Conservation (phyloP, 306 rosid genomes). For the Fragaria ananassa region DNA sequence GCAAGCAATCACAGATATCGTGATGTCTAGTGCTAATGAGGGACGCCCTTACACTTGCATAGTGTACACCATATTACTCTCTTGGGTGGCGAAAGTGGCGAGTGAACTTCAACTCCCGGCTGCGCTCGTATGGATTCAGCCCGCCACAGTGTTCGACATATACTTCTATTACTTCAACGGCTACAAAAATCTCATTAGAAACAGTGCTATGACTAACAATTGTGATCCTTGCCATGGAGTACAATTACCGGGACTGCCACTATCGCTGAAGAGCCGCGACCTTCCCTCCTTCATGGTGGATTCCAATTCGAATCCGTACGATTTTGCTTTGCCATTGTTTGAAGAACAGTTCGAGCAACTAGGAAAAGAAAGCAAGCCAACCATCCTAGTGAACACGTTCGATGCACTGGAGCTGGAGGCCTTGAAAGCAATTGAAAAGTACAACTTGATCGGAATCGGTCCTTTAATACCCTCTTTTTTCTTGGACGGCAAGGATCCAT, state of each 20-base stretch:
- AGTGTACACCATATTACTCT: constrained; percentile 23
- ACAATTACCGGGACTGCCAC: constrained; percentile 29
- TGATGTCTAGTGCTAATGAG: background rate
- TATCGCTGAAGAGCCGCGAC: constrained; percentile 16
- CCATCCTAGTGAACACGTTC: constrained; percentile 30
- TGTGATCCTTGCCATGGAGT: background rate
- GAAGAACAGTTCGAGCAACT: constrained; percentile 17
- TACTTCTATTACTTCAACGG: constrained; percentile 35
- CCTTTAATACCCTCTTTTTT: constrained; percentile 17
- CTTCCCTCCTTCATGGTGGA: constrained; percentile 33
- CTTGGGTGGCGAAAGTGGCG: constrained; percentile 35
- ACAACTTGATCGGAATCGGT: constrained; percentile 26
- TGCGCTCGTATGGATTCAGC: constrained; percentile 36
- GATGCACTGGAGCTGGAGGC: constrained; percentile 31
- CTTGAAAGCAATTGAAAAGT: constrained; percentile 3
- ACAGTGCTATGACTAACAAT: background rate
- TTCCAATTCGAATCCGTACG: background rate
- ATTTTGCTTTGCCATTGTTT: background rate
- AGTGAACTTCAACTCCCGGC: constrained; percentile 19
- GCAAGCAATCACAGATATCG: constrained; percentile 14
- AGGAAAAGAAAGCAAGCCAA: background rate
- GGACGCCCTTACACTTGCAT: constrained; percentile 28
- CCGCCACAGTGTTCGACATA: constrained; percentile 36
- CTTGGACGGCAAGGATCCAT: constrained; percentile 12
- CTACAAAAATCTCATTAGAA: background rate